phyloP scores from a whole-genome alignment of 805 yeast species.

The Clavispora asparagi region DNA sequence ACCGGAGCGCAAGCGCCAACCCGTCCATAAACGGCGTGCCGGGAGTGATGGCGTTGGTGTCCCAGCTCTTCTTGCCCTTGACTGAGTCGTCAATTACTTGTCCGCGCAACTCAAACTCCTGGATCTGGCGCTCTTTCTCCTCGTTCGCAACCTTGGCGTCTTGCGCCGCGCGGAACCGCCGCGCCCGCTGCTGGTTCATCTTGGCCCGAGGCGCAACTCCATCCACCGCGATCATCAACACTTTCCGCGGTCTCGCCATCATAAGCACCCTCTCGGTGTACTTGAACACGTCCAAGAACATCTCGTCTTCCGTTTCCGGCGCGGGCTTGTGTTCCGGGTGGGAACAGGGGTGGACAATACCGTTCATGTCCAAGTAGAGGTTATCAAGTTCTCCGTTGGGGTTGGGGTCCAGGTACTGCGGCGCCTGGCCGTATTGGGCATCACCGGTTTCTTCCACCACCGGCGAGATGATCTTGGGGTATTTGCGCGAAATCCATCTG shows the following conservation, averaged over 20 bases:
- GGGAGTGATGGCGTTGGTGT: slow-evolving; percentile 94
- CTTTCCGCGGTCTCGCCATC: slow-evolving; percentile 93
- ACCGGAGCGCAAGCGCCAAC: slow-evolving; percentile 73
- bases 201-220: slow-evolving; percentile 99
- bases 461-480: slow-evolving; percentile 90
- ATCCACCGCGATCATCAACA: slow-evolving; percentile 92
- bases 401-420: slow-evolving; percentile 65
- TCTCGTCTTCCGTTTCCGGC: slow-evolving; percentile 94
- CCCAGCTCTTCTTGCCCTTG: slow-evolving; percentile 79
- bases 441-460: slow-evolving; percentile 71
- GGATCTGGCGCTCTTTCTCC: slow-evolving; percentile 57
- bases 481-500: slow-evolving; percentile 90
- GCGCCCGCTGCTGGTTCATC: slow-evolving; percentile 94
- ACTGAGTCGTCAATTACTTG: slow-evolving; percentile 72
- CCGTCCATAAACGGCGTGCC: slow-evolving; percentile 98
- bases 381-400: slow-evolving; percentile 97
- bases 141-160: slow-evolving; percentile 80
- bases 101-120: slow-evolving; percentile 59
- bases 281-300: slow-evolving; percentile 88
- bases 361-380: slow-evolving; percentile 94
- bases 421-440: slow-evolving; percentile 23
- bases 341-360: slow-evolving; percentile 98
- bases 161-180: slow-evolving; percentile 87
- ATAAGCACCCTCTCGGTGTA: slow-evolving; percentile 88
- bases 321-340: slow-evolving; percentile 97